Percentiles rank a stretch among this genome's conserved stretches.
phyloP scores from a whole-genome alignment of 495 filamentous ascomycete species.

The Opeltia flavorubescens region DNA sequence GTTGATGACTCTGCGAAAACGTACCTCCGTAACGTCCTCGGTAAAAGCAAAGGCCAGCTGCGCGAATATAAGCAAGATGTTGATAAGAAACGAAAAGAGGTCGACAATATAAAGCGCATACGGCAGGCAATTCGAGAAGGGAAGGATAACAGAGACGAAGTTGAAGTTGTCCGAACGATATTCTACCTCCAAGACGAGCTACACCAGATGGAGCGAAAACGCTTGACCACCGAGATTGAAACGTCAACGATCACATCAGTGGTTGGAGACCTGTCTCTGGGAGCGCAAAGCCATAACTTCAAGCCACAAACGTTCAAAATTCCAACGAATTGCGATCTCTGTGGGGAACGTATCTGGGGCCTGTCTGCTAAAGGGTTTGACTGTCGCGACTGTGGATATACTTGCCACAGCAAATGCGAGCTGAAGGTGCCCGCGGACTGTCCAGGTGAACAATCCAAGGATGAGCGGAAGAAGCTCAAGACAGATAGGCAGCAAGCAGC shows the following conservation, averaged over 20 bases:
- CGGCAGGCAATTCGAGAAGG: conserved; percentile 66
- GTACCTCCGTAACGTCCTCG: conserved; percentile 79
- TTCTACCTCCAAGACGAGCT: conserved; percentile 71
- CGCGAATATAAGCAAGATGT: conserved; percentile 65
- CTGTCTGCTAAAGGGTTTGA: conserved; percentile 89
- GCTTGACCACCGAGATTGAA: conserved; percentile 80
- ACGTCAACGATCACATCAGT: conserved; percentile 71
- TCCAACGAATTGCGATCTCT: conserved; percentile 94
- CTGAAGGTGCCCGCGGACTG: conserved; percentile 96
- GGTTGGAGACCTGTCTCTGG: conserved; percentile 82
- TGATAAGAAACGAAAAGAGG: conserved; percentile 70
- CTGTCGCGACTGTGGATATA: conserved; percentile 92
- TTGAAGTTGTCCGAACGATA: conserved; percentile 58
- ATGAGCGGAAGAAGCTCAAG: conserved; percentile 88
- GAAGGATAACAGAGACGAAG: conserved; percentile 72
- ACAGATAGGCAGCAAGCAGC: conserved; percentile 64
- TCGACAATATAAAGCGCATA: conserved; percentile 55
- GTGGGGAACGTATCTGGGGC: conserved; percentile 93
- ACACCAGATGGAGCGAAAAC: conserved; percentile 75
- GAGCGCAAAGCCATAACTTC: conserved; percentile 90
- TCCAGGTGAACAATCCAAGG: conserved; percentile 83
- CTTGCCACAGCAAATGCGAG: conserved; percentile 96
- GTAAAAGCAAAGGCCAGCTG: conserved; percentile 74
- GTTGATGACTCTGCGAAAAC: conserved; percentile 74
- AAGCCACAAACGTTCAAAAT: conserved; percentile 96